Conservation (phyloP, 2,329 filamentous ascomycete species). For the Mycocentrospora acerina region DNA sequence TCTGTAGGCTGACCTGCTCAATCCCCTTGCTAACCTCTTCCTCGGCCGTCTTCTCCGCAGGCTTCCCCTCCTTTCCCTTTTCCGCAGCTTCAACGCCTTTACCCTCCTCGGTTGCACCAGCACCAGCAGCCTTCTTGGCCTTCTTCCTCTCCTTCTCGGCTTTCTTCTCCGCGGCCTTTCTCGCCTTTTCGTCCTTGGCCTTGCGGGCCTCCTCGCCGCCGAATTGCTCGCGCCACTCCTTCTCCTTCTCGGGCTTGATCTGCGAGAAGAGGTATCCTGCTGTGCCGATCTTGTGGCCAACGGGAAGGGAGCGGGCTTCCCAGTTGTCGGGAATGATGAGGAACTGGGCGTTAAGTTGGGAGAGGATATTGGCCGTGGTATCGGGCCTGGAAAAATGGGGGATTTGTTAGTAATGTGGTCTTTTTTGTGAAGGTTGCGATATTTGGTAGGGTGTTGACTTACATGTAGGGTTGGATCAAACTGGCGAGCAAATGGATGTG, state of each 20-base stretch:
- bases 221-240: constrained; percentile 79
- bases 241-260: constrained; percentile 78
- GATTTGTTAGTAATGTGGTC: constrained; percentile 8
- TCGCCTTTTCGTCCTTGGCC: constrained; percentile 69
- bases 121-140: constrained; percentile 58
- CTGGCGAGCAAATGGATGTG: constrained; percentile 79
- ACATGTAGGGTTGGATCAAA: constrained; percentile 79
- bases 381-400: constrained; percentile 35
- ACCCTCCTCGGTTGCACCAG: no score
- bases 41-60: constrained; percentile 42
- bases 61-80: constrained; percentile 60
- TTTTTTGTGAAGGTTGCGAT: no score
- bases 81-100: constrained; percentile 80
- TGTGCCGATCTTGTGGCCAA: constrained; percentile 79
- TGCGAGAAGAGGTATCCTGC: constrained; percentile 78
- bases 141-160: constrained; percentile 66
- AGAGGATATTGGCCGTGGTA: constrained; percentile 66
- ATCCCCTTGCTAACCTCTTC: constrained; percentile 50
- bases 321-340: constrained; percentile 59
- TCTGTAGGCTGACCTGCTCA: constrained; percentile 49
- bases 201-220: constrained; percentile 67
- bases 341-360: constrained; percentile 66
- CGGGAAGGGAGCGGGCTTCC: constrained; percentile 44
- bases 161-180: constrained; percentile 58
- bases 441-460: no score